Conservation (phyloP, 139 green algal species). For the Limnomonas spitsbergensis region DNA sequence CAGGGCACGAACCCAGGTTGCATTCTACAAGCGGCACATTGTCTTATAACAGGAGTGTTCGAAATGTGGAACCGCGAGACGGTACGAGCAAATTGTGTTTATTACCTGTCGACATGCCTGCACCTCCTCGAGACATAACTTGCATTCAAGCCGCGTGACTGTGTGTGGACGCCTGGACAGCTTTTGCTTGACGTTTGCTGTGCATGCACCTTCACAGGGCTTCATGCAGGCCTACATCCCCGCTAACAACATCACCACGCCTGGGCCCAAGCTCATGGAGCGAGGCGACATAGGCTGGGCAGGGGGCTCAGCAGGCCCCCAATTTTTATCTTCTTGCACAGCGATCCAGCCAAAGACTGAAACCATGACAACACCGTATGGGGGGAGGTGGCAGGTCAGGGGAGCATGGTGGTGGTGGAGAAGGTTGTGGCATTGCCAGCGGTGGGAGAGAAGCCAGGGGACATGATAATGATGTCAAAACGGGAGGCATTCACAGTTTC, state of each 20-base stretch:
- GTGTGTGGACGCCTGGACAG: too few relatives aligned
- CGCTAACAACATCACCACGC: conserved; percentile 15
- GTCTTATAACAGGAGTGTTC: too few relatives aligned
- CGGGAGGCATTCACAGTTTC: neutral
- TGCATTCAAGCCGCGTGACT: too few relatives aligned
- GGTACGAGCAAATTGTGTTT: too few relatives aligned
- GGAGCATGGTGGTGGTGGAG: conserved; percentile 16
- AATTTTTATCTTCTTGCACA: conserved; percentile 4
- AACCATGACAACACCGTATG: conserved; percentile 16
- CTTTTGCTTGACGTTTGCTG: too few relatives aligned
- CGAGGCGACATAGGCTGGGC: conserved; percentile 26
- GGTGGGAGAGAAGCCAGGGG: conserved; percentile 13
- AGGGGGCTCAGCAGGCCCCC: neutral
- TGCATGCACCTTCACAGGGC: too few relatives aligned
- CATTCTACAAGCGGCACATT: too few relatives aligned
- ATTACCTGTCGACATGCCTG: too few relatives aligned
- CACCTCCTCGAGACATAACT: too few relatives aligned
- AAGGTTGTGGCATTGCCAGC: conserved; percentile 17
- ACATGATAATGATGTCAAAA: conserved; percentile 31
- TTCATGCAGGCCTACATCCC: conserved; percentile 28
- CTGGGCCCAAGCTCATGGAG: conserved; percentile 34
- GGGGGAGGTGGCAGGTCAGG: conserved; percentile 18
- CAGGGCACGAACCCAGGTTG: too few relatives aligned
- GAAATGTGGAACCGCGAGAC: too few relatives aligned
- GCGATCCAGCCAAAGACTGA: neutral